Conservation (phyloP, 2,329 filamentous ascomycete species). For the Alternaria triticimaculans region DNA sequence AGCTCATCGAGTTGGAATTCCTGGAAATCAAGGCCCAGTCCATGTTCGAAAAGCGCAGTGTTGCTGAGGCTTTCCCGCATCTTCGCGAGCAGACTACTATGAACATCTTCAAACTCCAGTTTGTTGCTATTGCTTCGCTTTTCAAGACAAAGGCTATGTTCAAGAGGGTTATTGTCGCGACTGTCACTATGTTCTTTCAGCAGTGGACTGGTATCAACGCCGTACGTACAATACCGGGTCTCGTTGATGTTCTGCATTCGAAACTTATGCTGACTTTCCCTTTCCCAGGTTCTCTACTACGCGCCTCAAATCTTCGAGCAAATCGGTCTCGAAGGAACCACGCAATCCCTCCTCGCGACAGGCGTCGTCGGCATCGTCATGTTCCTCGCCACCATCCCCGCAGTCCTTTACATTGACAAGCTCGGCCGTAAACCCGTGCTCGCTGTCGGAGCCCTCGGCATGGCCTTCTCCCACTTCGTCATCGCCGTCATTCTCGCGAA, state of each 20-base stretch:
- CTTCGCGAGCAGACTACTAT: conserved; percentile 63
- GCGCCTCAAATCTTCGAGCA: conserved; percentile 58
- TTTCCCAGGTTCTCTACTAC: conserved; percentile 54
- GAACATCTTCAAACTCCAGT: conserved; percentile 67
- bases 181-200: conserved; percentile 57
- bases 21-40: conserved; percentile 84
- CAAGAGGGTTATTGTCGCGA: conserved; percentile 68
- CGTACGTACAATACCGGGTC: conserved; percentile 23
- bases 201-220: conserved; percentile 61
- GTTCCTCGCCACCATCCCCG: conserved; percentile 66
- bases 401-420: conserved; percentile 70
- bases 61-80: conserved; percentile 70
- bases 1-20: conserved; percentile 76
- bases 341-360: conserved; percentile 68
- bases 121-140: conserved; percentile 68
- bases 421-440: conserved; percentile 70
- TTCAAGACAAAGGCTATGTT: conserved; percentile 73
- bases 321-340: conserved; percentile 56
- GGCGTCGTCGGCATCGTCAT: conserved; percentile 75
- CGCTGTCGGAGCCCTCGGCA: conserved; percentile 70
- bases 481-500: conserved; percentile 73
- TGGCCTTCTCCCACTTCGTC: conserved; percentile 74
- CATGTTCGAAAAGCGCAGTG: conserved; percentile 75
- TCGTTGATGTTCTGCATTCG: too few relatives aligned
- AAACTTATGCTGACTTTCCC: background rate